Conservation (phyloP, 2,329 filamentous ascomycete genomes). For the Aspergillus caelatus region DNA sequence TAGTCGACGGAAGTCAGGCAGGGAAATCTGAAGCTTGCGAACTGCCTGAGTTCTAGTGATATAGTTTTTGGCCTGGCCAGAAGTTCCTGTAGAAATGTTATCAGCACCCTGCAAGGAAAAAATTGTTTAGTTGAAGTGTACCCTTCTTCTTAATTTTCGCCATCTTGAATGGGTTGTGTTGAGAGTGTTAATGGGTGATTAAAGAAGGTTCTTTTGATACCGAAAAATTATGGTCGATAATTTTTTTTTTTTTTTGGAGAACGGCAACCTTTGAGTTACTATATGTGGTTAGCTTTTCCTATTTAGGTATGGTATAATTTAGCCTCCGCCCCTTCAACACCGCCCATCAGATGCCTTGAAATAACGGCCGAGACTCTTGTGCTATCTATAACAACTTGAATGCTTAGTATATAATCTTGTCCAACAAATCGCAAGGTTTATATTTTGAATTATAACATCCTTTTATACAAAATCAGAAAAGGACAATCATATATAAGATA, state of each 20-base stretch:
- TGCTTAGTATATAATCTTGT: too few relatives aligned
- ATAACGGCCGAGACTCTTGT: too few relatives aligned
- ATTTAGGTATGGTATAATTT: background rate
- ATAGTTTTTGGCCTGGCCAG: constrained; percentile 96
- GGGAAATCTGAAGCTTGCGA: constrained; percentile 94
- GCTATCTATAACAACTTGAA: too few relatives aligned
- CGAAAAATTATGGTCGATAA: constrained; percentile 42
- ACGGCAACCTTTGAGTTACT: background rate
- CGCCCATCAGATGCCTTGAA: too few relatives aligned
- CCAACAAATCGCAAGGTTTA: too few relatives aligned
- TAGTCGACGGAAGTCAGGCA: constrained; percentile 95
- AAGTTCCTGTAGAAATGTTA: constrained; percentile 60
- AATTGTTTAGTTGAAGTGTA: constrained; percentile 31
- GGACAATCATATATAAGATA: too few relatives aligned
- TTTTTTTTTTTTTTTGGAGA: constrained; percentile 31
- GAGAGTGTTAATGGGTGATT: constrained; percentile 23
- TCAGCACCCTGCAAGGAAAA: constrained; percentile 4
- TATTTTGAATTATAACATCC: too few relatives aligned
- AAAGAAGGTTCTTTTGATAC: constrained; percentile 30
- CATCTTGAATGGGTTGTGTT: constrained; percentile 55
- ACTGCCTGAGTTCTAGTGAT: constrained; percentile 96
- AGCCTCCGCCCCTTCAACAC: background rate
- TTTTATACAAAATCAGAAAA: too few relatives aligned
- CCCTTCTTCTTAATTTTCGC: constrained; percentile 87
- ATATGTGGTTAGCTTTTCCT: background rate